These are phyloP conservation scores for Chloromonas sp. DNA, from an alignment of 163 green algal genomes.

Conservation along the genomic window DNA sequence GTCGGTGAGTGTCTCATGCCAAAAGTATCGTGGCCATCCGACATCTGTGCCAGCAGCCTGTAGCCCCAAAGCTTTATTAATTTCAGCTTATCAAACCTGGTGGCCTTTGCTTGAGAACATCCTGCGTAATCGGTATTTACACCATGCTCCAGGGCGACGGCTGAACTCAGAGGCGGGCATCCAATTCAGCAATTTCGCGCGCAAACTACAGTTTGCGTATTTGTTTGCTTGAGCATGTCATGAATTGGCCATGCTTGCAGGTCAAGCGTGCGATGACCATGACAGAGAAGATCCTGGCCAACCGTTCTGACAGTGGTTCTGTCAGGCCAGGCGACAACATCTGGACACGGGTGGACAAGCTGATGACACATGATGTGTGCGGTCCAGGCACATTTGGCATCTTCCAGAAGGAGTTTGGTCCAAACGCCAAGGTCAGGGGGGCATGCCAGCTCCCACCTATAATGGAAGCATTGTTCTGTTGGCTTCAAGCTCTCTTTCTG, in stretches of 20 bases:
- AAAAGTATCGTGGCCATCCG: no score
- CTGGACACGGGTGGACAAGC: constrained; percentile 88
- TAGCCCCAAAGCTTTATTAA: no score
- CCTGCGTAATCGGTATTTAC: no score
- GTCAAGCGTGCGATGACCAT: constrained; percentile 80
- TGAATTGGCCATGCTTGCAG: constrained; percentile 8
- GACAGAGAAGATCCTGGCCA: constrained; percentile 95
- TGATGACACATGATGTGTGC: constrained; percentile 96
- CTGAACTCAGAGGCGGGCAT: no score
- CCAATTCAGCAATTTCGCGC: no score
- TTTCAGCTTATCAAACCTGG: no score
- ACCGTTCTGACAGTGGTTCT: constrained; percentile 46
- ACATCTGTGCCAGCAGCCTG: no score
- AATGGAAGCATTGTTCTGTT: not conserved
- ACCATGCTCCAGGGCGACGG: no score
- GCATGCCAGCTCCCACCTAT: not conserved
- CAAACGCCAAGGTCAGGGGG: constrained; percentile 62
- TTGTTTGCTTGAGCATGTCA: no score
- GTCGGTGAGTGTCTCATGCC: not conserved
- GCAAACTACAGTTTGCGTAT: no score
- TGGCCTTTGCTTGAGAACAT: no score
- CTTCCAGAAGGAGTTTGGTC: constrained; percentile 94
- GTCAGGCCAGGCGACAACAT: constrained; percentile 89
- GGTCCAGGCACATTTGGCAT: constrained; percentile 94
- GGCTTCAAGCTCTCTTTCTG: not conserved